These are phyloP conservation scores for Glaciozyma martinii DNA, from an alignment of 768 basidiomycete genomes.

Conservation along the genomic window DNA sequence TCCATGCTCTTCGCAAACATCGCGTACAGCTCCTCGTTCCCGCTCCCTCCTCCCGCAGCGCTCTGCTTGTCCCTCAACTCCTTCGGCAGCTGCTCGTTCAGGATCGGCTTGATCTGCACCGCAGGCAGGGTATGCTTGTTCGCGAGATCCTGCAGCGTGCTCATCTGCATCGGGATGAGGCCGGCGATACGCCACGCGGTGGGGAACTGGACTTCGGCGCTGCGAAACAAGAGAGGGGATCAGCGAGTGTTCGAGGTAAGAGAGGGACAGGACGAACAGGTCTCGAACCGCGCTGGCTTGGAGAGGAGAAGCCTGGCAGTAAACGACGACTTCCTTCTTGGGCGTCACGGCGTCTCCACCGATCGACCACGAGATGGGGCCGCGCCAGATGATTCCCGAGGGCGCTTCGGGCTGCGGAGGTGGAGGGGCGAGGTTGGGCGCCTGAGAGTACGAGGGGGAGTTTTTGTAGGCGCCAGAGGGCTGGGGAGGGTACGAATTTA, in stretches of 20 bases:
- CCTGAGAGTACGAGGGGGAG: too few species aligned
- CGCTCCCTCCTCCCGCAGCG: slow-evolving; percentile 5
- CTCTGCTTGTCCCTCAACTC: slow-evolving; percentile 15
- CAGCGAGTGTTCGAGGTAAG: neutral
- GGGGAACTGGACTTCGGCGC: slow-evolving; percentile 22
- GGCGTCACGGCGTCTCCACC: neutral
- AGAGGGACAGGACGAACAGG: slow-evolving; percentile 12
- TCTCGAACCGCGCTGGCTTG: slow-evolving; percentile 17
- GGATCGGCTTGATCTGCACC: slow-evolving; percentile 13
- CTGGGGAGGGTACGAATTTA: too few species aligned
- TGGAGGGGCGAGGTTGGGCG: too few species aligned
- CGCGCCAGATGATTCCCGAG: slow-evolving; percentile 11
- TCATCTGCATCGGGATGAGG: slow-evolving; percentile 18
- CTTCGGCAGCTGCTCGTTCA: slow-evolving; percentile 11
- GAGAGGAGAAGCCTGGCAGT: slow-evolving; percentile 20
- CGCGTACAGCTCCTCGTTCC: slow-evolving; percentile 21
- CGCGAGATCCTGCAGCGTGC: slow-evolving; percentile 21
- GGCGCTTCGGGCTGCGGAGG: too few species aligned
- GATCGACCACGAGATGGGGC: slow-evolving; percentile 20
- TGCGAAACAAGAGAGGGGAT: neutral
- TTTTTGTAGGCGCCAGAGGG: too few species aligned
- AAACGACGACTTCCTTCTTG: slow-evolving; percentile 21
- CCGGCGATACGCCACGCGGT: slow-evolving; percentile 9
- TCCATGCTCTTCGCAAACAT: slow-evolving; percentile 25
- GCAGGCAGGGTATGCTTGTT: slow-evolving; percentile 25